Evolutionary conservation across 2,329 filamentous ascomycete species (phyloP), one percentile per base, ranked within the genome.

Genomic region (Trichophyton mentagrophytes): DNA sequence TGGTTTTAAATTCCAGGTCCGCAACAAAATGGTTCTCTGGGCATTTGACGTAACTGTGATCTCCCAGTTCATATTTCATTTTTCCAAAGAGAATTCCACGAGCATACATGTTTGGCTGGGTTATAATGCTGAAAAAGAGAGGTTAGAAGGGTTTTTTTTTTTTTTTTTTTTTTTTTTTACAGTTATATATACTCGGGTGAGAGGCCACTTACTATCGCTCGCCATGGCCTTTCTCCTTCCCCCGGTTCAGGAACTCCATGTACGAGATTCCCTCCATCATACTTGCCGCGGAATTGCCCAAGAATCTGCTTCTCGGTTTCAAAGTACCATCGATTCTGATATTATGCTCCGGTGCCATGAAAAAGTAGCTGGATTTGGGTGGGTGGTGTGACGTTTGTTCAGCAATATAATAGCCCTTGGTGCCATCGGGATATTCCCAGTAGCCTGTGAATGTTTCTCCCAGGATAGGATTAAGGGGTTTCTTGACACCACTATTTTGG

Each of bases 61-160:
- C 92, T 65, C 92, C 93, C 6, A 99, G 84, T 77, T 99, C 93
- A 74, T 97, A 99, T 74, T 96, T 97, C 93, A 99, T 97, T 74
- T 96, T 97, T 56, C 93, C 93, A 69, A 99, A 96, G 7, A 99
- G 79, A 63, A 99, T 97, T 40, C 93, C 92, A 64, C 93, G 84
- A 22, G 92, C 93, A 73, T 99, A 99, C 90, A 99, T 99, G 77
- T 99, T 99, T 17, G 93, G 93, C 70, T 99, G 93, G 3, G 93
- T 97, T 59, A 97, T 76, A 69, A 95, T 89, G 74, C 89, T 95
- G 67, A 15, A 60, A 33, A 33, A 13, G 13, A 47, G 57, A 33
- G 2, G 17, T 57, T 42, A 57, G 36, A 42, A 42, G 5, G 9
- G 17, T 2, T 22, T 22, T 22, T 5, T 1, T 15, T 25, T 17